Evolutionary conservation across 371 early-diverging fungal species (phyloP).

Genomic region (Lichtheimia hyalospora): DNA sequence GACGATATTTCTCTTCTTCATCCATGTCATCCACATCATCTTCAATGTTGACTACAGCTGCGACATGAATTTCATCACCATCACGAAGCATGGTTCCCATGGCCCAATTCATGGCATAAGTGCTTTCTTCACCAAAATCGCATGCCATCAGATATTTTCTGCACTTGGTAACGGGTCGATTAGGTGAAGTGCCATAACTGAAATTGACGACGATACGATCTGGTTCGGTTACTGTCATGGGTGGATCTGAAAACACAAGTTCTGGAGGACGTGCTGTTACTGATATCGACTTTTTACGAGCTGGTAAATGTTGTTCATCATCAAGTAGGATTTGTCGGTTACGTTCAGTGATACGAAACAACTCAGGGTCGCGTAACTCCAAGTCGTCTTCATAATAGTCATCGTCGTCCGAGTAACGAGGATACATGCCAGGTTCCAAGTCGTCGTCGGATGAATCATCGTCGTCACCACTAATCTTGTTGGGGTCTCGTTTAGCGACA

Average conservation of each 20-base stretch:
- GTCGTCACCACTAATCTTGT: conserved; percentile 32
- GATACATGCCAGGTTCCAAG: conserved; percentile 7
- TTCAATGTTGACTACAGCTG: conserved; percentile 47
- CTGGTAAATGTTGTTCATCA: conserved; percentile 15
- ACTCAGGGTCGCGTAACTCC: conserved; percentile 49
- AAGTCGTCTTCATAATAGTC: conserved; percentile 52
- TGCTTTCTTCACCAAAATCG: conserved; percentile 46
- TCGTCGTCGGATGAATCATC: conserved; percentile 21
- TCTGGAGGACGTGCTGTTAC: conserved; percentile 27
- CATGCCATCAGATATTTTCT: conserved; percentile 44
- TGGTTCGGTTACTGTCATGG: conserved; percentile 24
- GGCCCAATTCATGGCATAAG: conserved; percentile 51
- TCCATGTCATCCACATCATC: conserved; percentile 41
- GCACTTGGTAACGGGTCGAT: conserved; percentile 11
- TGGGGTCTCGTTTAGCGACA: conserved; percentile 45
- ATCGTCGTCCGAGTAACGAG: conserved; percentile 30
- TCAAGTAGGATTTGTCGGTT: conserved; percentile 44
- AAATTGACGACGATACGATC: conserved; percentile 42
- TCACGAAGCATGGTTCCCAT: conserved; percentile 49
- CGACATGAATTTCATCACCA: conserved; percentile 58
- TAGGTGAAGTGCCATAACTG: conserved; percentile 31
- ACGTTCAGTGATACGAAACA: conserved; percentile 46
- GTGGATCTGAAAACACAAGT: conserved; percentile 39
- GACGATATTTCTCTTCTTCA: conserved; percentile 33
- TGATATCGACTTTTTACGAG: conserved; percentile 13